A percentile compares a stretch with the other conserved stretches of the same genome.
Evolutionary conservation across 306 rosid genomes (phyloP).

Genomic region (Gleditsia sinensis): DNA sequence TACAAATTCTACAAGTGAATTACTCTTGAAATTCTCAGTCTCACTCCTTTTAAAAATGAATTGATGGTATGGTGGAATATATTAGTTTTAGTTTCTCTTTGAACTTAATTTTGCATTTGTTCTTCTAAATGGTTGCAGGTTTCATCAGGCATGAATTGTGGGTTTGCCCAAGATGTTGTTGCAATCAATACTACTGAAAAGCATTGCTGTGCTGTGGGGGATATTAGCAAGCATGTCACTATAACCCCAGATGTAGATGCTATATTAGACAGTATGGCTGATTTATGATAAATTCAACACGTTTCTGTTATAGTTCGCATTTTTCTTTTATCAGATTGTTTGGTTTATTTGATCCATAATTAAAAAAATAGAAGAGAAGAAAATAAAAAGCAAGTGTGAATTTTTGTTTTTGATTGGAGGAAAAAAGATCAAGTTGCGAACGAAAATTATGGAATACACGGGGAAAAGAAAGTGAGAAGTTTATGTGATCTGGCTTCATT

Average conservation of each 20-base stretch:
- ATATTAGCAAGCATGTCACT: conserved; percentile 63
- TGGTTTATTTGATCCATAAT: neutral
- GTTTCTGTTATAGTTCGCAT: neutral
- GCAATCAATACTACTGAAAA: conserved; percentile 65
- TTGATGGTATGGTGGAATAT: conserved; percentile 4
- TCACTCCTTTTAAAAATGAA: neutral
- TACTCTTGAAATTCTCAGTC: conserved; percentile 11
- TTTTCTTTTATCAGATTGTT: neutral
- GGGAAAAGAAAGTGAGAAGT: neutral
- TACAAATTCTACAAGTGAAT: neutral
- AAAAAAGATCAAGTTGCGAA: neutral
- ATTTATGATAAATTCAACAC: conserved; percentile 45
- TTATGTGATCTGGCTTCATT: neutral
- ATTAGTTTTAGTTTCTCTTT: neutral
- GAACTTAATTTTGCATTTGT: neutral
- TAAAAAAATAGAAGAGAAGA: neutral
- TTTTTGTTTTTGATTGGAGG: neutral
- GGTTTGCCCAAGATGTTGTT: conserved; percentile 65
- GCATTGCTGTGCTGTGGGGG: conserved; percentile 61
- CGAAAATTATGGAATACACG: neutral
- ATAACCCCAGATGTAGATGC: conserved; percentile 69
- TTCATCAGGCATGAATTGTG: conserved; percentile 70
- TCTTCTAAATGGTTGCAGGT: conserved; percentile 55
- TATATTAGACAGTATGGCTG: conserved; percentile 43
- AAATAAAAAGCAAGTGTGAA: neutral